Evolutionary conservation across 2,329 filamentous ascomycete genomes (phyloP), one percentile per base, ranked within the genome.

Genomic region (Colletotrichum melonis): DNA sequence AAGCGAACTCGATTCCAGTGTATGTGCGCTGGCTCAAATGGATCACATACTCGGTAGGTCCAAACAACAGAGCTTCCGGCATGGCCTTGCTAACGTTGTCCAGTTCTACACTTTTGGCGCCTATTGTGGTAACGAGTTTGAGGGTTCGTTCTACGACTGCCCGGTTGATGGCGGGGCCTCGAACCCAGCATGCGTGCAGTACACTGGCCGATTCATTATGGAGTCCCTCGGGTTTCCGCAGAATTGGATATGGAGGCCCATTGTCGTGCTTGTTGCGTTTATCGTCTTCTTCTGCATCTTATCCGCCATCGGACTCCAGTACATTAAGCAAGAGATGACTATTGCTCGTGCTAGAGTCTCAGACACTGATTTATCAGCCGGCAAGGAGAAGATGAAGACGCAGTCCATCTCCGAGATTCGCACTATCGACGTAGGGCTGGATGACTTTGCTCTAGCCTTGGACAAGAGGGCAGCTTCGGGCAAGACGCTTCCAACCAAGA

Each of bases 21-120:
- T 95, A 95, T 77, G 90, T 94, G n/a, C 87, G 93, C 68, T 95
- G 93, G 93, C 84, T 93, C 1, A 95, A 94, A 78, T 93, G 90
- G 85, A 87, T 87, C 28, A 88, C 90, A 1, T 92, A 91, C 75
- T 87, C 88, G 26, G 88, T 88, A 81, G 79, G 85, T 79, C 77
- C 4, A 78, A 5, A 82, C 19, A 5, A 82, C 59, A 80, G 78
- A 80, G 78, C 7, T 7, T 12, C 4, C 19, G 32, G 2, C 26
- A 64, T 64, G 52, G 63, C 26, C 6, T 24, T 38, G 35, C 76
- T 82, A 58, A 81, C 66, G 0, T 16, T n/a, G 2, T 11, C 4
- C 30, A 90, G 88, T 93, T 90, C 78, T 95, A 95, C 77, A 88
- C 88, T 0, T 94, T 95, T 77, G 91, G 92, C 0, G 92, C 92